Evolutionary conservation across 2,329 filamentous ascomycete genomes (phyloP).

Genomic region (Chlorencoelia australis): DNA sequence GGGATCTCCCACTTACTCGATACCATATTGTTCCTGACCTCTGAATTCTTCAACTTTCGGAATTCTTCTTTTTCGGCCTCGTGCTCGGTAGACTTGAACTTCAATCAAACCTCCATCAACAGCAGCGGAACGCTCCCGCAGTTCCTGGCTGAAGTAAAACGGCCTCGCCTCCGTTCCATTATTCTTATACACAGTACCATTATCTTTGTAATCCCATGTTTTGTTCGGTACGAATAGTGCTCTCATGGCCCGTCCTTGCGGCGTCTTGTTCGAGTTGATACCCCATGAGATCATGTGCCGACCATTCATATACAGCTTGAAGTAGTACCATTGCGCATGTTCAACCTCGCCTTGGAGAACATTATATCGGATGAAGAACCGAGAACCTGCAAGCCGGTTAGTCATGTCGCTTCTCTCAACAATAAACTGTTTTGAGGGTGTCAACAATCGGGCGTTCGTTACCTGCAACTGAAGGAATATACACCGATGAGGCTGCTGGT

Average conservation of each 20-base stretch:
- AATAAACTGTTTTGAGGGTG: not conserved
- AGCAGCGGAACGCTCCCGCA: conserved; percentile 29
- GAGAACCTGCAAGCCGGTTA: conserved; percentile 31
- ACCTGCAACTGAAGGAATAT: conserved; percentile 46
- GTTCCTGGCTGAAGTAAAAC: conserved; percentile 37
- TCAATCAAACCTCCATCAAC: conserved; percentile 47
- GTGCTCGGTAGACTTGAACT: conserved; percentile 42
- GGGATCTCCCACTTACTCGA: conserved; percentile 34
- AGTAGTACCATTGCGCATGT: conserved; percentile 36
- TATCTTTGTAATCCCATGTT: conserved; percentile 32
- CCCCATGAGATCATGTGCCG: conserved; percentile 43
- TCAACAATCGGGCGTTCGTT: conserved; percentile 7
- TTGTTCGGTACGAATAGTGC: conserved; percentile 40
- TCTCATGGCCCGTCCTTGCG: conserved; percentile 33
- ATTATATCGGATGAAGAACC: conserved; percentile 43
- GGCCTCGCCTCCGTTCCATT: conserved; percentile 38
- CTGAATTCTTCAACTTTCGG: conserved; percentile 35
- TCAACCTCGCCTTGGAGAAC: conserved; percentile 27
- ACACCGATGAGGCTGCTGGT: conserved; percentile 40
- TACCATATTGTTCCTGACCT: conserved; percentile 40
- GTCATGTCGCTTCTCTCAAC: not conserved
- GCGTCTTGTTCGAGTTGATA: conserved; percentile 30
- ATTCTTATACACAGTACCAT: conserved; percentile 26
- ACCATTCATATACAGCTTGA: conserved; percentile 47
- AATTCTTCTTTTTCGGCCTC: conserved; percentile 34